Percentiles rank a stretch among this genome's conserved stretches.
Evolutionary conservation across 345 rosid species (phyloP).

Genomic region (Raphanus raphanistrum): DNA sequence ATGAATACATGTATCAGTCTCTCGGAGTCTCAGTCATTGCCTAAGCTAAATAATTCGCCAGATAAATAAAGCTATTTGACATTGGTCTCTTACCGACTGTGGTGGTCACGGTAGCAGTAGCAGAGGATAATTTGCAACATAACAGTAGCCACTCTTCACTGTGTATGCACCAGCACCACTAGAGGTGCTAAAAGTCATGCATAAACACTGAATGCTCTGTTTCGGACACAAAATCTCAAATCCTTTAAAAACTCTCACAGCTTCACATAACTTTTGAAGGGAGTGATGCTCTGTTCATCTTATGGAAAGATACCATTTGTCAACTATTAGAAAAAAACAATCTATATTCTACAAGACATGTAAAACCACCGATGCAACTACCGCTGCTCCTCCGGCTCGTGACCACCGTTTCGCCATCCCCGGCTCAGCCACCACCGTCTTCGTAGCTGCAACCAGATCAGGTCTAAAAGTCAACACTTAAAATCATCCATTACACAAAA

Average conservation of each 20-base stretch:
- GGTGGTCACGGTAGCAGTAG: too few relatives aligned
- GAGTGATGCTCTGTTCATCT: conserved; percentile 1
- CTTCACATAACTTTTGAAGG: not conserved
- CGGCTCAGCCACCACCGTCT: not conserved
- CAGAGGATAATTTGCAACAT: too few relatives aligned
- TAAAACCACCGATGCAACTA: conserved; percentile 18
- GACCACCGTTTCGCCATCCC: conserved; percentile 30
- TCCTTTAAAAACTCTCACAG: not conserved
- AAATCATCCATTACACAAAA: not conserved
- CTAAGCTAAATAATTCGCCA: too few relatives aligned
- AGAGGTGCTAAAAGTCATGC: too few relatives aligned
- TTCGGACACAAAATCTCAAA: not conserved
- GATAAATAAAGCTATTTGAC: too few relatives aligned
- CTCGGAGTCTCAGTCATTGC: too few relatives aligned
- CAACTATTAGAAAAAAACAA: not conserved
- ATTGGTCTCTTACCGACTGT: too few relatives aligned
- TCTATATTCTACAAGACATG: conserved; percentile 14
- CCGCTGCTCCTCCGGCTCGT: conserved; percentile 8
- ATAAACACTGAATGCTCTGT: not conserved
- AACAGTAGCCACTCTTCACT: too few relatives aligned
- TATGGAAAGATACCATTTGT: not conserved
- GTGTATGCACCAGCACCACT: too few relatives aligned
- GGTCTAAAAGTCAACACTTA: conserved; percentile 16
- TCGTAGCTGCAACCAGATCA: conserved; percentile 8
- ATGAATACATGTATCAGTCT: too few relatives aligned